Evolutionary conservation across 2,329 filamentous ascomycete genomes (phyloP), one percentile per base, ranked within the genome.

Genomic region (Samsoniella hepiali): DNA sequence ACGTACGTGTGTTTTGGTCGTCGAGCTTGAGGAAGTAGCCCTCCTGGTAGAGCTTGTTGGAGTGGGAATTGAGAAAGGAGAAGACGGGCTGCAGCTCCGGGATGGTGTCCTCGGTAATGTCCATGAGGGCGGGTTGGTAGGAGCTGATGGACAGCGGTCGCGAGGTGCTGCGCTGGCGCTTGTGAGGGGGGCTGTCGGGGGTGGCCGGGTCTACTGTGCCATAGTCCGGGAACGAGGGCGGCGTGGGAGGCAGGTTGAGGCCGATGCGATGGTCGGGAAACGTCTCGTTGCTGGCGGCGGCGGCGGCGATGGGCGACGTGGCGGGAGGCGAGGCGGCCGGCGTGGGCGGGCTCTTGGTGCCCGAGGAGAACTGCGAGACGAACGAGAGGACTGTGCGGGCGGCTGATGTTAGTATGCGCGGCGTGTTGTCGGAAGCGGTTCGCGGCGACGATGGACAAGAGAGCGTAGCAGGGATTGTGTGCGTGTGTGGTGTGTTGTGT

Each of bases 1-100:
- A 85, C 91, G 70, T 84, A 97, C 93, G 88, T 62, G 88, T 89
- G 72, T 98, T 96, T 69, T 97, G 88, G 76, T 99, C 95, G 75
- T 97, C 94, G 56, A 99, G 81, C 78, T 98, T 99, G 69, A 99
- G 79, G 69, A 99, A 98, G 73, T 98, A 99, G 44, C 95, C 95
- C 78, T 99, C 95, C 70, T 97, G 93, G 75, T 98, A 99, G 63
- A 98, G 81, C 78, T 98, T 98, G 77, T 97, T 97, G 64, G 88
- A 89, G 75, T 99, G 95, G 77, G 90, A 95, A 78, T 97, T 98
- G 68, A 99, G 84, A 73, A 92, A 95, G 65, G 87, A 91, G 77
- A 98, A 98, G 71, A 98, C 93, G 67, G 93, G 94, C 78, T 93
- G 90, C 66, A 99, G 83, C 81, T 99, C 95, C 44, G 95, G 93